phyloP scores from a whole-genome alignment of 2,329 filamentous ascomycete species.

The Colletotrichum brevisporum region DNA sequence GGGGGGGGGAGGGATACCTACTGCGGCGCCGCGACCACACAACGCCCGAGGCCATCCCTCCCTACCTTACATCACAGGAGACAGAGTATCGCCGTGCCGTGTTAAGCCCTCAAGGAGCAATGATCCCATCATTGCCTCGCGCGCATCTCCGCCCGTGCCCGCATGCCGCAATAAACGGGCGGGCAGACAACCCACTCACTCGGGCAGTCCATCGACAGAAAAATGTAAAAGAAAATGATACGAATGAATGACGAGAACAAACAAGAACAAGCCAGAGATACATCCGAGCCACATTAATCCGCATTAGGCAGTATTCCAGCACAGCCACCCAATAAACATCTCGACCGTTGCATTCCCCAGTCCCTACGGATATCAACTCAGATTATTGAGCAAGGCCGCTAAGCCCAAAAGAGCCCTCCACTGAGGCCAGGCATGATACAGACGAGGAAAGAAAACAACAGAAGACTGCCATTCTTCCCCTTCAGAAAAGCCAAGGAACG shows the following conservation, averaged over 20 bases:
- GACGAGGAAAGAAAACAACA: too few species aligned
- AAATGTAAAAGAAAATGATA: not conserved
- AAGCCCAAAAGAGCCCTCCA: too few species aligned
- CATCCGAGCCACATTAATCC: not conserved
- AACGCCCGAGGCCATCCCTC: slow-evolving; percentile 31
- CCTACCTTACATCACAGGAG: slow-evolving; percentile 4
- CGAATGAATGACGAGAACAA: not conserved
- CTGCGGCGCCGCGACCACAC: slow-evolving; percentile 16
- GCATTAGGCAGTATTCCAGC: not conserved
- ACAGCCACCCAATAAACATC: not conserved
- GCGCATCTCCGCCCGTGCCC: not conserved
- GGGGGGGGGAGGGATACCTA: too few species aligned
- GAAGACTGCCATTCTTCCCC: too few species aligned
- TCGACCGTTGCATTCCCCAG: not conserved
- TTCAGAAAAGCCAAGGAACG: not conserved
- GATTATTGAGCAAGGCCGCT: too few species aligned
- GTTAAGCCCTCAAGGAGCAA: not conserved
- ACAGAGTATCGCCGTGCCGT: slow-evolving; percentile 2
- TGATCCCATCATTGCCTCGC: not conserved
- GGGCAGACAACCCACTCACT: not conserved
- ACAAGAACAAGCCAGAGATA: not conserved
- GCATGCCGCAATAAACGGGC: slow-evolving; percentile 30
- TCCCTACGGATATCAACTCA: too few species aligned
- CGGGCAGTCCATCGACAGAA: not conserved
- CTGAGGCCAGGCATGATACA: too few species aligned